Conservation (phyloP, 176 grass and related monocot genomes). For the Rhynchospora pubera region DNA sequence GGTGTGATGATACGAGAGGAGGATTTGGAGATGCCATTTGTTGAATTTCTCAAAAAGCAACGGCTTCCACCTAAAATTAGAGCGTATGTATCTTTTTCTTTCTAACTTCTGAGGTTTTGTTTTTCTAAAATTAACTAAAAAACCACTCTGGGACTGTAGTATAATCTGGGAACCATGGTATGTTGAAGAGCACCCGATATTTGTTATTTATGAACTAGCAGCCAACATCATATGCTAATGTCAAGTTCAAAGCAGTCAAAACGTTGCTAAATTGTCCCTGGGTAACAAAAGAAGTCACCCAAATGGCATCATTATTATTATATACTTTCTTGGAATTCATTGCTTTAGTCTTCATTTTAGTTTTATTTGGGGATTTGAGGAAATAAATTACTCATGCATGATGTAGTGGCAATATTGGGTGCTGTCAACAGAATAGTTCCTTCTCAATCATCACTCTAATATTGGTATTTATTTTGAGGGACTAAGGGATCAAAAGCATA, state of each 20-base stretch:
- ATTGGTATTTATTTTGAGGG: not conserved
- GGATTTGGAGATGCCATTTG: conserved; percentile 62
- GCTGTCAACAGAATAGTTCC: not conserved
- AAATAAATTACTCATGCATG: not conserved
- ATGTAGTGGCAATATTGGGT: not conserved
- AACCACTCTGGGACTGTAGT: not conserved
- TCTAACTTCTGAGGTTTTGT: not conserved
- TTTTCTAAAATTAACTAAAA: not conserved
- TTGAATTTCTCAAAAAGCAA: conserved; percentile 65
- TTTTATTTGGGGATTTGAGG: not conserved
- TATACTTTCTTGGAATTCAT: not conserved
- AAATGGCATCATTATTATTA: not conserved
- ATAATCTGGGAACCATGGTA: not conserved
- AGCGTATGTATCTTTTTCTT: conserved; percentile 42
- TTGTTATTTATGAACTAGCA: not conserved
- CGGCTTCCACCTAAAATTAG: conserved; percentile 67
- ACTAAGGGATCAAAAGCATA: not conserved
- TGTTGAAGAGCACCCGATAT: not conserved
- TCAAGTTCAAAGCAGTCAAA: not conserved
- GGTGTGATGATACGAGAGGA: conserved; percentile 40
- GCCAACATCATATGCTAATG: not conserved
- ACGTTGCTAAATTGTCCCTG: not conserved
- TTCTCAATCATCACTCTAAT: not conserved
- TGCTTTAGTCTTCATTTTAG: not conserved
- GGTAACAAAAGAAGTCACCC: not conserved